Base-by-base conservation (phyloP, 495 filamentous ascomycete species). In the Hypomontagnella monticulosa region DNA sequence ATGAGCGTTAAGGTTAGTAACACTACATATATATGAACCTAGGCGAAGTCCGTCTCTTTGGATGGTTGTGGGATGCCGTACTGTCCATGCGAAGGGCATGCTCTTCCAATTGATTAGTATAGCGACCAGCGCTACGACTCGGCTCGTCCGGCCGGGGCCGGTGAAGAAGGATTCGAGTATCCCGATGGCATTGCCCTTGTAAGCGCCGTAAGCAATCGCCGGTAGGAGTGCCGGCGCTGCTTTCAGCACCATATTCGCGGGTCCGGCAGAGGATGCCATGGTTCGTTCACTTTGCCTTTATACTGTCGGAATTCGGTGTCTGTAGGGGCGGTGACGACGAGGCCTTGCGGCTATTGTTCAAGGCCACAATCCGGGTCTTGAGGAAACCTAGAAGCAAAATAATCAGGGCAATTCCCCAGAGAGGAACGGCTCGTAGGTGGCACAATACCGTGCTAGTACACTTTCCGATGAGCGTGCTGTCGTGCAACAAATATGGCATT, bases 81-180 rank as follows among this genome's bases (percentile, higher is more conserved):
- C 89, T 71, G 91, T 89, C 91, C 91, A 93, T 10, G 84, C 82
- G n/a, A 88, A 75, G 0, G 91, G 91, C n/a, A 91, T 46, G 61
- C 80, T 89, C 81, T 93, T 93, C 79, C 88, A 77, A 70, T 92
- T 91, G 9, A 81, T 62, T 1, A 88, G 66, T 4, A 85, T 75
- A 14, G 90, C 76, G 4, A 85, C 14, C 4, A 88, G 53, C 18
- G 82, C 78, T 8, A 86, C 47, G 42, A 83, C 77, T 1, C 83
- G 76, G 20, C 75, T 79, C 0, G 75, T 80, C 33, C 79, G 76
- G 1, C 82, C 82, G 0, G 83, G 82, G 0, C 82, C 83, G 0
- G 78, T 82, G 66, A 85, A 71, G 61, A 80, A 83, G n/a, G 75
- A 63, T 41, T 65, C 57, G 11, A 83, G 33, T 27, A 74, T 41